Percentiles rank a stretch among this genome's conserved stretches.
phyloP scores from a whole-genome alignment of 2,329 filamentous ascomycete genomes.

The Hypoxylon sp. region DNA sequence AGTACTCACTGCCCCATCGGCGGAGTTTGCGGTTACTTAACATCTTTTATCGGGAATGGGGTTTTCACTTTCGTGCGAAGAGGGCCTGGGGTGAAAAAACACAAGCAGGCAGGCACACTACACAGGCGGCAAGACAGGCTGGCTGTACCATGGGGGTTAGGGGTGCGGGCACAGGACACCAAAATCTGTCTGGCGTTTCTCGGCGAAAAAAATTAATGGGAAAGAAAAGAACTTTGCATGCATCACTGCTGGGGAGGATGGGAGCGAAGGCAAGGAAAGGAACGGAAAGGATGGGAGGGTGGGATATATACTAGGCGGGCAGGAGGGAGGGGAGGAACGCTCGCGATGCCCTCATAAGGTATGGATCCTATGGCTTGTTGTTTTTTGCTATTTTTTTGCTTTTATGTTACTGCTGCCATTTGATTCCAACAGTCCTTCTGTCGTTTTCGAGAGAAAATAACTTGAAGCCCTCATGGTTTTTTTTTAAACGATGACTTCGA shows the following conservation, averaged over 20 bases:
- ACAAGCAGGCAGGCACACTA: not conserved
- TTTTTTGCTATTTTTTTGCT: not conserved
- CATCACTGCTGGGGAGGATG: constrained; percentile 18
- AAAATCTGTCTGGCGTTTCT: constrained; percentile 16
- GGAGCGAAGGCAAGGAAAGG: no score
- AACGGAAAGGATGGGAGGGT: not conserved
- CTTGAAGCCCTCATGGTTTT: not conserved
- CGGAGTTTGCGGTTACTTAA: not conserved
- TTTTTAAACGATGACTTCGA: not conserved
- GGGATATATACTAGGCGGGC: constrained; percentile 4
- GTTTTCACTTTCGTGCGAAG: not conserved
- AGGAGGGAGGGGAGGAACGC: constrained; percentile 9
- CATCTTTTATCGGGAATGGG: not conserved
- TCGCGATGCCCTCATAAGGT: not conserved
- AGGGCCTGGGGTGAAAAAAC: not conserved
- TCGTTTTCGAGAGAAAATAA: not conserved
- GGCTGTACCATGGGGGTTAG: constrained; percentile 2
- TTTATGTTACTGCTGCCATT: constrained; percentile 1
- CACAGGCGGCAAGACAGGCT: not conserved
- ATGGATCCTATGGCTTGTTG: not conserved
- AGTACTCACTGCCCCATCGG: not conserved
- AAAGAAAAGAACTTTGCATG: constrained; percentile 11
- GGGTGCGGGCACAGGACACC: not conserved
- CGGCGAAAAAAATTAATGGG: constrained; percentile 6
- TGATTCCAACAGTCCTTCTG: not conserved